Conservation (phyloP, 2,329 filamentous ascomycete species). For the Escovopsis sp. region DNA sequence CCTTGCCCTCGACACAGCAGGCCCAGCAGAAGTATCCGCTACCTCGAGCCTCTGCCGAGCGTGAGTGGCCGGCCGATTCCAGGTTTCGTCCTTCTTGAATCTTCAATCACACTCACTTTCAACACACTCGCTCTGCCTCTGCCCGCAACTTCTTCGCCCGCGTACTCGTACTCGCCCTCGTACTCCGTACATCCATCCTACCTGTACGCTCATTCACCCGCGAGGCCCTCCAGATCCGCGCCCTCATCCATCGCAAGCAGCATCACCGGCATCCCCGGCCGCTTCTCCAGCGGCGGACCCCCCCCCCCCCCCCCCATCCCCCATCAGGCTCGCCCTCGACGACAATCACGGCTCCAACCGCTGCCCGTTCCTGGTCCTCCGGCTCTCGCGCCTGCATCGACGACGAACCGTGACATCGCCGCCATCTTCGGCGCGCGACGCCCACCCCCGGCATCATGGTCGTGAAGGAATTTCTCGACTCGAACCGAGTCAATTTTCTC, state of each 20-base stretch:
- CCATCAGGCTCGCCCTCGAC: slow-evolving; percentile 1
- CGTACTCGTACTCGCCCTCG: too few relatives aligned
- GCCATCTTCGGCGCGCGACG: slow-evolving; percentile 16
- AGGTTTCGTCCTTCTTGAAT: slow-evolving; percentile 11
- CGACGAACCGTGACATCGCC: slow-evolving; percentile 14
- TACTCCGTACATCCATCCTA: too few relatives aligned
- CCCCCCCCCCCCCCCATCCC: slow-evolving; percentile 1
- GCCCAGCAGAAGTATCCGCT: neutral
- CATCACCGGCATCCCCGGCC: neutral
- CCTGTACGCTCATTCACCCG: slow-evolving; percentile 7
- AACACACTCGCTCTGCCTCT: slow-evolving; percentile 1
- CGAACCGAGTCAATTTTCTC: slow-evolving; percentile 53
- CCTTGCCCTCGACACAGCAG: neutral
- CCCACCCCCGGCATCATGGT: slow-evolving; percentile 25
- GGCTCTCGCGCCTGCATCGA: slow-evolving; percentile 6
- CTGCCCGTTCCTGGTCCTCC: slow-evolving; percentile 1
- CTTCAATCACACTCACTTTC: slow-evolving; percentile 11
- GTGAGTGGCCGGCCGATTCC: slow-evolving; percentile 10
- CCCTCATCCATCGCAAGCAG: neutral
- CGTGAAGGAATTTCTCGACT: slow-evolving; percentile 46
- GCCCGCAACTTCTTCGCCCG: too few relatives aligned
- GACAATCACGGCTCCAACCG: slow-evolving; percentile 3
- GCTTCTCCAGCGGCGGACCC: slow-evolving; percentile 3
- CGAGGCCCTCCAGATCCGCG: slow-evolving; percentile 1
- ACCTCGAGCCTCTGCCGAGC: slow-evolving; percentile 6